Percentiles rank a stretch among this genome's conserved stretches.
These are phyloP conservation scores for Aureobasidium lini DNA, from an alignment of 2,329 filamentous ascomycete genomes.

Conservation along the genomic window DNA sequence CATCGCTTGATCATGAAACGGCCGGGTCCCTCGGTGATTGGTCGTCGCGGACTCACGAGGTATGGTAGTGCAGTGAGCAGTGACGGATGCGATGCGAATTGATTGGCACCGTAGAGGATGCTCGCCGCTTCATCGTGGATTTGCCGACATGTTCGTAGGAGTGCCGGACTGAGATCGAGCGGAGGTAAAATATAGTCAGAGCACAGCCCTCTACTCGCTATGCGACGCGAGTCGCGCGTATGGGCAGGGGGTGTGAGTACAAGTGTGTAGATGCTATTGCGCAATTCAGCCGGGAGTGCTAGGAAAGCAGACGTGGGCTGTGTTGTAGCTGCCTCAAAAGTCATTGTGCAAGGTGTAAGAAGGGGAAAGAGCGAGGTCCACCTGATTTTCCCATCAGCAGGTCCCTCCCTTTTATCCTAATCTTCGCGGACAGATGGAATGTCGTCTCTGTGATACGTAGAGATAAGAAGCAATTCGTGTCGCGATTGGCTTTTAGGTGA, in stretches of 20 bases:
- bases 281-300: slow-evolving; percentile 52
- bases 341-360: not conserved
- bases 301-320: slow-evolving; percentile 28
- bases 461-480: not conserved
- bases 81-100: slow-evolving; percentile 42
- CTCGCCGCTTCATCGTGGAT: slow-evolving; percentile 35
- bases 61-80: slow-evolving; percentile 40
- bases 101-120: slow-evolving; percentile 43
- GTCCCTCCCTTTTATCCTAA: not conserved
- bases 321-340: not conserved
- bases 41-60: slow-evolving; percentile 26
- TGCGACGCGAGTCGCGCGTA: slow-evolving; percentile 19
- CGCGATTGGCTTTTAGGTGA: not conserved
- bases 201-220: slow-evolving; percentile 20
- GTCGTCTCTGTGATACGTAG: not conserved
- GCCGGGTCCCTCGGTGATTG: slow-evolving; percentile 12
- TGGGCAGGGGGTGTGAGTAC: slow-evolving; percentile 26
- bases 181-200: slow-evolving; percentile 18
- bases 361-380: not conserved
- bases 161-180: slow-evolving; percentile 35
- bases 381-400: not conserved
- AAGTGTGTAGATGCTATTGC: slow-evolving; percentile 48
- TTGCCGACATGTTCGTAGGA: slow-evolving; percentile 36
- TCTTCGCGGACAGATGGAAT: not conserved
- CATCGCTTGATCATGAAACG: slow-evolving; percentile 32